Base-by-base conservation (phyloP, 2,329 filamentous ascomycete genomes). In the Didymella pomorum region DNA sequence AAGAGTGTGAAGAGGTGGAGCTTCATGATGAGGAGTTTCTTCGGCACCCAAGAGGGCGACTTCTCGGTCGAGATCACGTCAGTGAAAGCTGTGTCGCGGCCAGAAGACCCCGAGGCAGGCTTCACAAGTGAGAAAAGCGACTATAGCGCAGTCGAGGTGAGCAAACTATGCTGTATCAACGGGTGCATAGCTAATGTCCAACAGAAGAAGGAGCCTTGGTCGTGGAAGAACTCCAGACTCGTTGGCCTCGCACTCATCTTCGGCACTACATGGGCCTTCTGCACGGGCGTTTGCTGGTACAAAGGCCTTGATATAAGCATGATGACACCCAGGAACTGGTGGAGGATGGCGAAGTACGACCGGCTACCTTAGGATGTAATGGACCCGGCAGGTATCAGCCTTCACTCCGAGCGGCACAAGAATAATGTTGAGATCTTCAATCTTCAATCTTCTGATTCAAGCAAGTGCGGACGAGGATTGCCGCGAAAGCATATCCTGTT, bases 21-120 rank as follows among this genome's bases (percentile, higher is more conserved):
- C 49, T 81, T 95, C 58, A 93, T 95, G 91, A 90, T 90, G 82
- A 80, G 92, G 73, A 95, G 90, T 75, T 93, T 92, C 79, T 93
- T 93, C 65, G 90, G 88, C 9, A 78, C 83, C 0, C 90, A 93
- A 74, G 80, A 90, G 61, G 91, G 91, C 3, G 80, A 86, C 3
- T 93, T 93, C 65, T 81, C 79, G 3, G 71, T 90, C 4, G 78
- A 81, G 1, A 75, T 90, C 57, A 75, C 74, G 28, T 85, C 84
- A 1, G 84, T 89, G 56, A 80, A 82, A 12, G 85, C 83, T 9
- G 68, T 80, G 3, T 56, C 59, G 11, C 61, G 61, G 35, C 52
- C 67, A 8, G 45, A 53, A 5, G 72, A 75, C 33, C 31, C 68
- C 3, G 74, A 76, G 49, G 73, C 66, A 43, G 66, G 71, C 1